Evolutionary conservation across 2,329 filamentous ascomycete species (phyloP), one percentile per base, ranked within the genome.

Genomic region (Curvularia sp.): DNA sequence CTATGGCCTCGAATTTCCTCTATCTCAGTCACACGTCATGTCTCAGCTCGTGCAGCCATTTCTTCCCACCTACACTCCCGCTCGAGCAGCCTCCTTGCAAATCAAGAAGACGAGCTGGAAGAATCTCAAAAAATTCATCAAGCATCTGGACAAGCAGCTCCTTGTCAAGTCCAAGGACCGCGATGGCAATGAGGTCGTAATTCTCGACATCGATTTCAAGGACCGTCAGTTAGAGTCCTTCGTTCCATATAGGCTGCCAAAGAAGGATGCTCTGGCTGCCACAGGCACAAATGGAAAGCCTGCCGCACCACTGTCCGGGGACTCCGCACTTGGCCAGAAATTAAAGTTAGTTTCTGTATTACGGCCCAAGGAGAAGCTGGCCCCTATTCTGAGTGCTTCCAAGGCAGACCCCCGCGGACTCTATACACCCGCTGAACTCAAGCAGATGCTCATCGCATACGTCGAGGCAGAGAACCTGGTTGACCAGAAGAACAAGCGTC

Each of bases 31-130:
- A 0, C 82, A 83, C 24, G 79, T 89, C 67, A 86, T 90, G 72
- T 83, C 86, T 8, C 85, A 83, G 53, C 80, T 90, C 54, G 83
- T 89, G 20, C 85, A 88, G n/a, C 88, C 88, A 1, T 88, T 86
- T 66, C 81, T 90, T 1, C 87, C 88, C 2, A 81, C 85, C 20
- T 83, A 82, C 70, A 85, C 82, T 10, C 77, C 85, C 5, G 79
- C 82, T 20, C 82, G 86, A 67, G 80, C 81, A 2, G 83, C 83
- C 55, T 85, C 81, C 59, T 83, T 88, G 52, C 85, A 88, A 63
- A 88, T 90, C 74, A 90, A 89, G 70, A 90, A 89, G 76, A 88
- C 87, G 3, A 87, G 84, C 61, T 89, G 86, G 85, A 90, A 90
- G 76, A 89, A 85, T 60, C 83, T 88, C 59, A 88, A 86, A 69